Evolutionary conservation across 176 grass and related monocot species (phyloP), one percentile per base, ranked within the genome.

Genomic region (Microstegium vimineum): DNA sequence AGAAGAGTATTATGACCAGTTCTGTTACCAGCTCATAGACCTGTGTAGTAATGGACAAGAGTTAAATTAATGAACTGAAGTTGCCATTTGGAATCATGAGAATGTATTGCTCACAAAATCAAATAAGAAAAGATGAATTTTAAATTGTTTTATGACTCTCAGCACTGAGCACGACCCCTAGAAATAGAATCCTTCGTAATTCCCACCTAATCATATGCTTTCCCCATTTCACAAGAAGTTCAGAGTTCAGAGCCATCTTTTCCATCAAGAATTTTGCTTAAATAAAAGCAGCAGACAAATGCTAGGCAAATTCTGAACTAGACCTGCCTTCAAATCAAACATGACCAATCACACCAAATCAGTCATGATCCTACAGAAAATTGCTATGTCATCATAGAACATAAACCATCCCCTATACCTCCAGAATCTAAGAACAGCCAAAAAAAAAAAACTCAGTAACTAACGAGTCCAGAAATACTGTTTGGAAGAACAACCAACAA

Each of bases 11-110:
- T 80, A 46, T 63, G 62, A 22, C 17, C 43, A 31, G 34, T 60
- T 72, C 22, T 36, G 54, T 27, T 64, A 15, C 47, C 20, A 46
- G 8, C 40, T 78, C 64, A 56, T 81, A 68, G 1, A 84, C 90
- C 90, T 92, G 78, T 60, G 23, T 30, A 76, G 46, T 22, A 27
- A 73, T 22, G 16, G 2, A 32, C 35, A 17, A 2, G 57, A 67
- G 67, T 65, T 68, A 73, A 14, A 68, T 10, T 74, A 5, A 66
- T 60, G 60, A 78, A 68, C 3, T 68, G 23, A 76, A 85, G 40
- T 15, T 89, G 35, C 17, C 75, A 51, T 35, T 12, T 6, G 28
- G n/a, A 45, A 7, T 59, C 54, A 59, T 18, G 43, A 17, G 25
- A 41, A 52, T 62, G 26, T 6, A 54, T 30, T 41, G 12, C 8